Evolutionary conservation across 305 asterid species (phyloP), one percentile per base, ranked within the genome.

Genomic region (Striga hermonthica): DNA sequence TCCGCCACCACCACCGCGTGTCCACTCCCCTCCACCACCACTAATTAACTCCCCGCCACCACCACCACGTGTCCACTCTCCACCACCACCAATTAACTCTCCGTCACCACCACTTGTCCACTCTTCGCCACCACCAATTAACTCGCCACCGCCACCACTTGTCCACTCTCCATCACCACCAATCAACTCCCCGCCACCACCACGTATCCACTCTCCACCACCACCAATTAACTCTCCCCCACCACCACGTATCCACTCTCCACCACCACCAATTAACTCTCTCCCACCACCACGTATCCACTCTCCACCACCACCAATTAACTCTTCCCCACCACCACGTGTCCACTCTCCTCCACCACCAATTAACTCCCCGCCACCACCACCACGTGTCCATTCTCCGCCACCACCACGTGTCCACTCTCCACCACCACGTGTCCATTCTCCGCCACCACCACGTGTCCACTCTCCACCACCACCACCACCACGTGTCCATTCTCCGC

Each of bases 281-380:
- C n/a, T n/a, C n/a, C n/a, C n/a, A n/a, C n/a, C n/a, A n/a, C n/a
- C n/a, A n/a, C n/a, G n/a, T n/a, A n/a, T n/a, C n/a, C n/a, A 40
- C 28, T 71, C 79, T 0, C 81, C 81, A 4, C 80, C 80, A 1
- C 78, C 75, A 0, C 77, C 80, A 0, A 56, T 70, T 4, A 36
- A 61, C 0, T 53, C 78, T 0, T 71, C 75, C 0, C 77, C 82
- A 12, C 67, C 78, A 0, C n/a, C n/a, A n/a, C n/a, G n/a, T n/a
- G n/a, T n/a, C n/a, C n/a, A n/a, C n/a, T n/a, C n/a, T n/a, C n/a
- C n/a, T 22, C 2, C 31, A 14, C 73, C 68, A 8, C 72, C 71
- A 1, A 55, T 56, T 16, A 44, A 6, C 10, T 66, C 72, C 9
- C 77, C 74, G 31, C 60, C 72, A 56, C 74, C 77, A 6, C 60